A percentile compares a stretch with the other conserved stretches of the same genome.
Conservation (phyloP, 1,139 yeast species). For the Candida pseudoviswanathii region DNA sequence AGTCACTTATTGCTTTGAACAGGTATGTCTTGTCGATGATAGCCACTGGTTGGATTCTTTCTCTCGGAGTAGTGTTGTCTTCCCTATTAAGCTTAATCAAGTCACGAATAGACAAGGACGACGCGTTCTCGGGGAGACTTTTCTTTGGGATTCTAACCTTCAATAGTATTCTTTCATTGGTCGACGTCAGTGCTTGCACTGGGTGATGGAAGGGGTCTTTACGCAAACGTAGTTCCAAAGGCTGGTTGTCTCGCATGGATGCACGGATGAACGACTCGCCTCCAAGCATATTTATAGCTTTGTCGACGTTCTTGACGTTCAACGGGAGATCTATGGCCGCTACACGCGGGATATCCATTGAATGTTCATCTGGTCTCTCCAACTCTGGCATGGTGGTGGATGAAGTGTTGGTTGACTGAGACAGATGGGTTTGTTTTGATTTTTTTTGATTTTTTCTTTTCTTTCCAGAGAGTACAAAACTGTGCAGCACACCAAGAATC, state of each 20-base stretch:
- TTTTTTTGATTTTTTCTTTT: background rate
- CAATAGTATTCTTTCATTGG: slow-evolving; percentile 64
- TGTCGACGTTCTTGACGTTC: slow-evolving; percentile 59
- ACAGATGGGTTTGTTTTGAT: background rate
- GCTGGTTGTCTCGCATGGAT: slow-evolving; percentile 28
- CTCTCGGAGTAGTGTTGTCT: slow-evolving; percentile 24
- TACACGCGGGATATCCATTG: slow-evolving; percentile 75
- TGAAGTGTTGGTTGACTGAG: background rate
- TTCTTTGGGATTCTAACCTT: slow-evolving; percentile 70
- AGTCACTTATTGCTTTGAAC: slow-evolving; percentile 87
- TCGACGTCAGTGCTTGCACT: slow-evolving; percentile 53
- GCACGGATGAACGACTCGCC: slow-evolving; percentile 55
- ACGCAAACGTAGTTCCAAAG: slow-evolving; percentile 60
- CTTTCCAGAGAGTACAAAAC: background rate
- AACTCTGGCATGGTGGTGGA: slow-evolving; percentile 2
- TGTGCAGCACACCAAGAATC: background rate
- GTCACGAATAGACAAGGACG: slow-evolving; percentile 51
- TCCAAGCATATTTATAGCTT: slow-evolving; percentile 78
- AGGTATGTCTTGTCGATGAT: slow-evolving; percentile 71
- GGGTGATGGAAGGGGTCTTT: slow-evolving; percentile 85
- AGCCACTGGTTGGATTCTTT: slow-evolving; percentile 61
- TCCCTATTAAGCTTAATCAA: slow-evolving; percentile 40
- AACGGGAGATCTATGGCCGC: slow-evolving; percentile 82
- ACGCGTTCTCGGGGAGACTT: slow-evolving; percentile 40
- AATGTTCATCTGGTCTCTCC: slow-evolving; percentile 26